Evolutionary conservation across 2,329 filamentous ascomycete genomes (phyloP), one percentile per base, ranked within the genome.

Genomic region (Pseudopyrenochaeta lycopersici): DNA sequence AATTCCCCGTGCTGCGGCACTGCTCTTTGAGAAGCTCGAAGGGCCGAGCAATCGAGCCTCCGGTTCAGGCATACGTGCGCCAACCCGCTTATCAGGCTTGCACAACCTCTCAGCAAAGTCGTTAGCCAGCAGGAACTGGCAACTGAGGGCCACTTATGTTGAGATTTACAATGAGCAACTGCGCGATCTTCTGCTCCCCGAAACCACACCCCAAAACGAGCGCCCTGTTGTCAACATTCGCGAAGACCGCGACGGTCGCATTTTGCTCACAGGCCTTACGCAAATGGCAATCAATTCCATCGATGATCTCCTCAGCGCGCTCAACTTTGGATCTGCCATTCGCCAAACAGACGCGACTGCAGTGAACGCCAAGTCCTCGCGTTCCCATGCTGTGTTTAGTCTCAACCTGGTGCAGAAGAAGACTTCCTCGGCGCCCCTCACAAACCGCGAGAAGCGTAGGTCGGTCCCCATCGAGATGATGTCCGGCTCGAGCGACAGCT

Each of bases 131-230:
- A 92, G 90, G 75, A 90, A 84, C 58, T 99, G 95, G 95, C 89
- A 91, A 46, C 81, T 99, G 68, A 96, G 90, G 75, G 95, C 94
- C 10, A 97, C 93, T 1, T 97, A 97, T 71, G 91, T 97, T 48
- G 85, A 87, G 81, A 99, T 99, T 62, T 99, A 99, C 80, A 98
- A 99, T 72, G 95, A 99, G 77, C 90, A 96, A 71, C 82, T 98
- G 27, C 88, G 95, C 66, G 95, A 99, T 81, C 83, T 99, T 14
- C 83, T 99, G 31, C 79, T 97, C 4, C 87, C 92, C 1, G 94
- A 97, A 40, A 77, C 87, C 40, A 84, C 88, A 0, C 86, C 90
- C 1, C 66, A 78, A 5, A 78, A 83, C 58, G 94, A 98, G 70
- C 88, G 95, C 55, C 84, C 84, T 46, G 83, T 84, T 27, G 93